Evolutionary conservation across 1,284 basidiomycete species (phyloP), one percentile per base, ranked within the genome.

Genomic region (Ceratobasidium sp.): DNA sequence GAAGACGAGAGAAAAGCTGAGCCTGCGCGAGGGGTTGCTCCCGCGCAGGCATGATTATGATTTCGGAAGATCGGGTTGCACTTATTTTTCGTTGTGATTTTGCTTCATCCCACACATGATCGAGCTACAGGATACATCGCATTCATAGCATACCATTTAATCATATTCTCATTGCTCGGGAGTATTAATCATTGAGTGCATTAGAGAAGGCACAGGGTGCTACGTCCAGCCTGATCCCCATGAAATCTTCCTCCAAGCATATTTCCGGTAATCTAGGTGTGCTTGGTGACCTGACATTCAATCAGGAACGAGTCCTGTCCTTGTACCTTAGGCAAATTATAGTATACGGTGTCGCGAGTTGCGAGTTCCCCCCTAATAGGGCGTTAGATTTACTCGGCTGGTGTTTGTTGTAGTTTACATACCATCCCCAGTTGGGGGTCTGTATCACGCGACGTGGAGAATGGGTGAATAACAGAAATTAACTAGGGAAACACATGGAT

Each of bases 381-480:
- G 6, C 1, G 28, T 58, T 58, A 58, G 26, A 58, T 26, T 10
- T 28, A 26, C 26, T 20, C 2, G 9, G 26, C n/a, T 28, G 23
- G 9, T 28, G 18, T 58, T 33, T 26, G 26, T 9, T 28, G 26
- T 12, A 12, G 18, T 6, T 44, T 18, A 58, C 55, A 13, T 44
- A 70, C 68, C 68, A 70, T 26, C 68, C 68, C 68, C 68, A 70
- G 40, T 20, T 70, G 39, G 40, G 13, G 7, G 49, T 69, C 67
- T 69, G 33, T 10, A 39, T 1, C n/a, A 20, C 15, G 12, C 49
- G 51, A 9, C 13, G 9, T 13, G 40, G 44, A 40, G 44, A 28
- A 4, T 46, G 33, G 18, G 12, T 39, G 10, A 70, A 56, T 10
- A 26, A 70, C 20, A 12, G 7, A 13, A n/a, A 56, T 33, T 26